Evolutionary conservation across 2,329 filamentous ascomycete genomes (phyloP), one percentile per base, ranked within the genome.

Genomic region (Penicillium digitatum): DNA sequence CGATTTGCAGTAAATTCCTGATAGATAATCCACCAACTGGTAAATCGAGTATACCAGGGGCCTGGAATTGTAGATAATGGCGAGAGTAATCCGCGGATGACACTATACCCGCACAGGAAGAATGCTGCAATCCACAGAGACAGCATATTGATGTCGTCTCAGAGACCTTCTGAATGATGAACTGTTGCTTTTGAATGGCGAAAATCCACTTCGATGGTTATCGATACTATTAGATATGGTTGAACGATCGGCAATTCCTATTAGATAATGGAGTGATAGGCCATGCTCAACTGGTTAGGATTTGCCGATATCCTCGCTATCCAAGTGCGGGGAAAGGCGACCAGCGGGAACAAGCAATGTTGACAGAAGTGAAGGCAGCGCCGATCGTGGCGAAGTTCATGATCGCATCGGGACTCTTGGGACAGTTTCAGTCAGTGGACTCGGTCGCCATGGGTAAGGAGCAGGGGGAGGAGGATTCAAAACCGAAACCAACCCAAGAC

Each of bases 1-100:
- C 67, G 59, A 18, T 63, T 66, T 0, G 62, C 62, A 0, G 58
- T 62, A 34, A 71, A 70, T 24, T 71, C 69, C 34, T 71, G 63
- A 34, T 67, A 70, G 32, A 70, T 70, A 38, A 71, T 54, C 45
- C 62, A 62, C 11, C 67, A 18, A 29, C 67, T 62, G 3, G 69
- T 72, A 39, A 67, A 58, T 2, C 48, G 58, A 18, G 68, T 68
- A 42, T 66, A 66, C 64, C 64, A 68, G 1, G 68, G 68, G 0
- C 69, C 69, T 9, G 69, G 68, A 7, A 71, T 16, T 16, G 63
- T 59, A 16, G 59, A 54, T 9, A 62, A 50, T 42, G 58, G 60
- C 37, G 64, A 63, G 27, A 53, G 27, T 40, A 57, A 10, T 24
- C 55, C 60, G 48, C 35, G 46, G 32, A n/a, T 22, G 22, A 62